phyloP scores from a whole-genome alignment of 768 basidiomycete genomes.

The Inosperma sp. region DNA sequence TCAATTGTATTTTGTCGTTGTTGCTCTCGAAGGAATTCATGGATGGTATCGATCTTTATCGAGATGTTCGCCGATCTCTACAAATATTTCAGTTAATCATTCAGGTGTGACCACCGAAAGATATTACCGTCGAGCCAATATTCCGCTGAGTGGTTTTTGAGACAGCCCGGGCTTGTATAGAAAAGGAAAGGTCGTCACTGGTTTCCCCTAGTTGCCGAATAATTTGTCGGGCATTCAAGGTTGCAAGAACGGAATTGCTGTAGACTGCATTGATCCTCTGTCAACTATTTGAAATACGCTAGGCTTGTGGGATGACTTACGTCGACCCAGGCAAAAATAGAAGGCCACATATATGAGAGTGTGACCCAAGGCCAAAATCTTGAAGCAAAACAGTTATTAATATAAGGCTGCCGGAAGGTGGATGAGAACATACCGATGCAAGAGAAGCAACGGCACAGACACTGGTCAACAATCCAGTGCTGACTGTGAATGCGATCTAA shows the following conservation, averaged over 20 bases:
- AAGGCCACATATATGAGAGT: slow-evolving; percentile 56
- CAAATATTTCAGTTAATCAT: slow-evolving; percentile 9
- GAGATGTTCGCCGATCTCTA: slow-evolving; percentile 50
- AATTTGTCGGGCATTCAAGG: slow-evolving; percentile 45
- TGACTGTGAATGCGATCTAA: slow-evolving; percentile 56
- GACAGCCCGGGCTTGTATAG: slow-evolving; percentile 41
- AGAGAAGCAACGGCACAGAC: slow-evolving; percentile 32
- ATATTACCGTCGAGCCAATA: slow-evolving; percentile 29
- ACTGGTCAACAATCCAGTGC: slow-evolving; percentile 40
- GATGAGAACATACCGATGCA: slow-evolving; percentile 24
- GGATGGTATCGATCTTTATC: slow-evolving; percentile 61
- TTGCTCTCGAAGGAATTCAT: slow-evolving; percentile 47
- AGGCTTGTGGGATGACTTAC: slow-evolving; percentile 27
- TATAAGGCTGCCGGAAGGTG: not conserved
- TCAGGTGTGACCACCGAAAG: slow-evolving; percentile 8
- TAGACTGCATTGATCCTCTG: slow-evolving; percentile 35
- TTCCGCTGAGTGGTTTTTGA: slow-evolving; percentile 36
- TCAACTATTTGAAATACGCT: not conserved
- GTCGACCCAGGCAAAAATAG: slow-evolving; percentile 51
- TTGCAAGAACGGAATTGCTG: slow-evolving; percentile 51
- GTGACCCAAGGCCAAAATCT: slow-evolving; percentile 46
- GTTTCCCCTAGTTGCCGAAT: slow-evolving; percentile 43
- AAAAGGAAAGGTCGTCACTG: slow-evolving; percentile 44
- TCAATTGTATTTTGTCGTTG: slow-evolving; percentile 17
- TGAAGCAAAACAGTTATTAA: slow-evolving; percentile 1